Evolutionary conservation across 2,329 filamentous ascomycete genomes (phyloP).

Genomic region (Exophiala calicioides): DNA sequence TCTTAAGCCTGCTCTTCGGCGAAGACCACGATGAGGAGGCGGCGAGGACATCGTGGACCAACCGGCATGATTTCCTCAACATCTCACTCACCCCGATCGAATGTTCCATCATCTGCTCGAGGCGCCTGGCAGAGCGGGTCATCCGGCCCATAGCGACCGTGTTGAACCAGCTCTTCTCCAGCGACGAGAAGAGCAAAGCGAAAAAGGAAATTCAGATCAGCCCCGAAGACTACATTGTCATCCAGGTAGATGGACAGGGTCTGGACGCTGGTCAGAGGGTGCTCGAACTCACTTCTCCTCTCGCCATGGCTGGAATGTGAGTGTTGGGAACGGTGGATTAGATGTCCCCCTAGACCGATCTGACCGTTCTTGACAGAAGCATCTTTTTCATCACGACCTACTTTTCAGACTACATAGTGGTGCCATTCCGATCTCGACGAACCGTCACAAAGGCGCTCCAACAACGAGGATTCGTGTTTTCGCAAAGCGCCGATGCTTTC

Average conservation of each 20-base stretch:
- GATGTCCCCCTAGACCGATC: slow-evolving; percentile 16
- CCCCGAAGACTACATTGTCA: slow-evolving; percentile 79
- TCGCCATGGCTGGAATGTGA: slow-evolving; percentile 85
- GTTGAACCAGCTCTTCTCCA: slow-evolving; percentile 50
- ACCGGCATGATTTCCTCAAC: slow-evolving; percentile 80
- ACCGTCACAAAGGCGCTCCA: slow-evolving; percentile 77
- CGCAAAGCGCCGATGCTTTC: slow-evolving; percentile 68
- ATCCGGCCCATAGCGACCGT: slow-evolving; percentile 71
- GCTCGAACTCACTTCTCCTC: slow-evolving; percentile 83
- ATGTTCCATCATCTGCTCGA: slow-evolving; percentile 87
- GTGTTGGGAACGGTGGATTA: slow-evolving; percentile 32
- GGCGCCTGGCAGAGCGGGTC: slow-evolving; percentile 69
- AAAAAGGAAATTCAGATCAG: slow-evolving; percentile 69
- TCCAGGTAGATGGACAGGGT: slow-evolving; percentile 86
- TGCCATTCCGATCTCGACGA: slow-evolving; percentile 71
- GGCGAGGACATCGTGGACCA: slow-evolving; percentile 43
- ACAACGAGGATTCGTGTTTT: slow-evolving; percentile 79
- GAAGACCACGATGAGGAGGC: slow-evolving; percentile 45
- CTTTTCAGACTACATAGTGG: slow-evolving; percentile 94
- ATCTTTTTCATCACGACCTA: slow-evolving; percentile 99
- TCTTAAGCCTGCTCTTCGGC: slow-evolving; percentile 81
- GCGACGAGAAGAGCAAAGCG: slow-evolving; percentile 38
- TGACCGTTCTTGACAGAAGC: slow-evolving; percentile 52
- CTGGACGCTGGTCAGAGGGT: slow-evolving; percentile 90
- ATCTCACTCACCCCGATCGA: slow-evolving; percentile 90